Base-by-base conservation (phyloP, 2,329 filamentous ascomycete genomes). In the Diatrype stigma region DNA sequence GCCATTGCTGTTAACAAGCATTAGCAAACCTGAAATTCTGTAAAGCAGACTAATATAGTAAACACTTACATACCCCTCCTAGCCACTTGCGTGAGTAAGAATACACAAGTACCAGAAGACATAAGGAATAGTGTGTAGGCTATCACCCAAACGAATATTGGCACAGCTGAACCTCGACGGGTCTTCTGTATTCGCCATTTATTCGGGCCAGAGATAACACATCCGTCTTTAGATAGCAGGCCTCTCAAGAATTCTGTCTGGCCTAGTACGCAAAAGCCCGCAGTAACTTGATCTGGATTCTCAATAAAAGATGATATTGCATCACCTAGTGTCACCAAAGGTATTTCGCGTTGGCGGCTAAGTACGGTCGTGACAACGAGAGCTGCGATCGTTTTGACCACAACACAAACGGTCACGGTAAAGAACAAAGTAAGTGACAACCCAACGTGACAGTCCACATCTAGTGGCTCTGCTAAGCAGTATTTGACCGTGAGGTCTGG, bases 301-400 rank as follows among this genome's bases (percentile, higher is more conserved):
- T 65, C 62, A 44, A 80, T 70, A 50, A 80, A 80, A 2, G 77
- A 79, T 5, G 70, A 60, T n/a, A 80, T 64, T 26, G 74, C 74
- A 54, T 80, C 78, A 30, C 77, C 77, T 3, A 80, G 66, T 0
- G 76, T 79, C 16, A 74, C 71, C 4, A 80, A 69, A 1, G 75
- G 76, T 16, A 64, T 62, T 56, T 75, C 73, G 17, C 61, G 63
- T 30, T 55, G 53, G 42, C 63, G 63, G 17, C 61, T 44, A 3
- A 71, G 63, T 32, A 62, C 60, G 42, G 57, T 53, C 51, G 59
- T 66, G n/a, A 66, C 62, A 28, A 62, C 50, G 19, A 70, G 60
- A 42, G 73, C 62, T 5, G 66, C 65, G 42, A 72, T 54, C 1
- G 70, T 63, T 53, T 76, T 75, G 46, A 77, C 57, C 1, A 74